These are phyloP conservation scores for Chenopodium quinoa DNA, from an alignment of 148 eudicot species.

Conservation along the genomic window DNA sequence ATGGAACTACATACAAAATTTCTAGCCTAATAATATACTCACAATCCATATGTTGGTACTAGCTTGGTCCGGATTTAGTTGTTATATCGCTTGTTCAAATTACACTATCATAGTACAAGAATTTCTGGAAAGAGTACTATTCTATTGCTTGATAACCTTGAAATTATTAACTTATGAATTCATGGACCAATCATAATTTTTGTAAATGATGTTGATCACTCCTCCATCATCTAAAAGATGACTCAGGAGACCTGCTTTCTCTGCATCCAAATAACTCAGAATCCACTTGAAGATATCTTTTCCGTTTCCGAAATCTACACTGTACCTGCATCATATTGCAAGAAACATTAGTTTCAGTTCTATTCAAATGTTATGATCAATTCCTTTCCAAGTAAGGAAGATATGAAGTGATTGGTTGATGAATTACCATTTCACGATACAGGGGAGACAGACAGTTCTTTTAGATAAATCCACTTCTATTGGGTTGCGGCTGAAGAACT, in stretches of 20 bases:
- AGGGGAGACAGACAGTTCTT: constrained; percentile 63
- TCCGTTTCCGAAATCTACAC: constrained; percentile 72
- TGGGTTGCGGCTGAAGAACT: constrained; percentile 60
- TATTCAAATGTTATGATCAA: neutral
- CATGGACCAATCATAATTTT: constrained; percentile 74
- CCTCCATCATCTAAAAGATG: constrained; percentile 83
- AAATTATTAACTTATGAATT: constrained; percentile 34
- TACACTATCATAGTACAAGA: neutral
- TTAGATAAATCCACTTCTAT: constrained; percentile 73
- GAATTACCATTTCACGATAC: constrained; percentile 72
- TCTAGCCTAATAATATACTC: neutral
- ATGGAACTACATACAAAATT: neutral
- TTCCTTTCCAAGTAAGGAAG: too few relatives aligned
- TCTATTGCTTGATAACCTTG: neutral
- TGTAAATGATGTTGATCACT: constrained; percentile 48
- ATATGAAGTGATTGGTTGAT: neutral
- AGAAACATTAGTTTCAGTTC: neutral
- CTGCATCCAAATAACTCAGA: constrained; percentile 67
- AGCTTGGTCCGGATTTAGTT: neutral
- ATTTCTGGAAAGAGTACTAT: neutral
- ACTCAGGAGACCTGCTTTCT: constrained; percentile 71
- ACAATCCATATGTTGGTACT: neutral
- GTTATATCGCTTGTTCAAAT: neutral
- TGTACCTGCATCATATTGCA: constrained; percentile 56
- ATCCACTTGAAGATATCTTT: constrained; percentile 66